Conservation (phyloP, 371 early-diverging fungal species). For the Zopfochytrium polystomum region DNA sequence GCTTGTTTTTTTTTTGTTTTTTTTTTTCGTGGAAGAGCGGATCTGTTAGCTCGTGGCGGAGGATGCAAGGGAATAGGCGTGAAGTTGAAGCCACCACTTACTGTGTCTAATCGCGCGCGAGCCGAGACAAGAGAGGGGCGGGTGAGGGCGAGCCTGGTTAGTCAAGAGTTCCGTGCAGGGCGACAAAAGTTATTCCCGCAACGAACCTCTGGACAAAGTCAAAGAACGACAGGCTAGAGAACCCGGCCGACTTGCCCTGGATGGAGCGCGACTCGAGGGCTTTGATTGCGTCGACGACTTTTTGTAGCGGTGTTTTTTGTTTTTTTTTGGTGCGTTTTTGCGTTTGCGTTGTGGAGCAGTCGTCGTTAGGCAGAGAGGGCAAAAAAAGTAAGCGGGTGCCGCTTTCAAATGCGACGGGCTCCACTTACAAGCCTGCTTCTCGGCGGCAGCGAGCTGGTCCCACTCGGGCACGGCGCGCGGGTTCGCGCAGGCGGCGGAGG, state of each 20-base stretch:
- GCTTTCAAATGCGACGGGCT: too few relatives aligned
- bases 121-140: slow-evolving; percentile 4
- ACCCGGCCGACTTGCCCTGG: not conserved
- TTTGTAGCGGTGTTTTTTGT: too few relatives aligned
- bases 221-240: not conserved
- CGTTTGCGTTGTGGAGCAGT: too few relatives aligned
- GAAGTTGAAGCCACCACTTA: slow-evolving; percentile 13
- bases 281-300: not conserved
- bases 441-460: slow-evolving; percentile 6
- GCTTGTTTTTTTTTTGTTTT: too few relatives aligned
- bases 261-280: slow-evolving; percentile 1
- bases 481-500: not conserved
- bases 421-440: slow-evolving; percentile 14
- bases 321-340: too few relatives aligned
- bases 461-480: slow-evolving; percentile 12
- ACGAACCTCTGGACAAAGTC: slow-evolving; percentile 9
- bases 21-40: not conserved
- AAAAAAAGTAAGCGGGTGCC: too few relatives aligned
- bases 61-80: not conserved
- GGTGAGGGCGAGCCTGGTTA: not conserved
- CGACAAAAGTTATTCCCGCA: too few relatives aligned
- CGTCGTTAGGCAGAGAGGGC: not conserved
- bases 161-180: not conserved
- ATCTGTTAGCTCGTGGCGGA: not conserved
- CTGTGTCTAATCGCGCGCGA: slow-evolving; percentile 15